These are phyloP conservation scores for Mrakia blollopis DNA, from an alignment of 768 basidiomycete species.

Conservation along the genomic window DNA sequence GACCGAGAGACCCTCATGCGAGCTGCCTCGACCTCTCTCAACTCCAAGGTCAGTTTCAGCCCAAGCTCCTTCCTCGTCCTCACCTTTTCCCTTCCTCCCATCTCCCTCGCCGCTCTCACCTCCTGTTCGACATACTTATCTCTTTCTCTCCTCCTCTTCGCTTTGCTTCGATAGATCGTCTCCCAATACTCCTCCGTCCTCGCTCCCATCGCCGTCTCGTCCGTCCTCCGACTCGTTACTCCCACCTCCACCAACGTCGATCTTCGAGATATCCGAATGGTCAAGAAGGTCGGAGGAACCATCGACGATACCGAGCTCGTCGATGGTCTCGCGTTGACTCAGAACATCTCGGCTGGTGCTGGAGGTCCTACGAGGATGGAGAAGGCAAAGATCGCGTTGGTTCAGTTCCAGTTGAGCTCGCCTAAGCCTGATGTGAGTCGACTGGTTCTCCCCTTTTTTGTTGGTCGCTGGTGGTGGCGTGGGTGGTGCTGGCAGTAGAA, in stretches of 20 bases:
- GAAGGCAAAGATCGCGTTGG: conserved; percentile 96
- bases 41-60: conserved; percentile 87
- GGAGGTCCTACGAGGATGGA: conserved; percentile 93
- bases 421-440: conserved; percentile 89
- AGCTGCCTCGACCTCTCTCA: conserved; percentile 90
- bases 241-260: conserved; percentile 91
- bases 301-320: conserved; percentile 98
- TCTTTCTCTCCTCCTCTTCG: background rate
- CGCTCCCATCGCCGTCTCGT: conserved; percentile 97
- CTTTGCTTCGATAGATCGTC: conserved; percentile 63
- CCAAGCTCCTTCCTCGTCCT: background rate
- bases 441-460: background rate
- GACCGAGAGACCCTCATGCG: conserved; percentile 79
- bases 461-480: background rate
- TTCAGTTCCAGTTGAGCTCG: conserved; percentile 96
- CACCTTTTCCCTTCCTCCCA: background rate
- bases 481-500: background rate
- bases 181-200: conserved; percentile 98
- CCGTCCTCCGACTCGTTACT: conserved; percentile 85
- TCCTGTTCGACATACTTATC: background rate
- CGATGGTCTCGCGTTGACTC: conserved; percentile 94
- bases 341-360: conserved; percentile 82
- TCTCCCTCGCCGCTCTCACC: background rate
- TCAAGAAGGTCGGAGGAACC: conserved; percentile 97
- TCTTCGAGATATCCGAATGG: conserved; percentile 88